Base-by-base conservation (phyloP, 108 stramenopile species). In the Discostella stelligeroides region DNA sequence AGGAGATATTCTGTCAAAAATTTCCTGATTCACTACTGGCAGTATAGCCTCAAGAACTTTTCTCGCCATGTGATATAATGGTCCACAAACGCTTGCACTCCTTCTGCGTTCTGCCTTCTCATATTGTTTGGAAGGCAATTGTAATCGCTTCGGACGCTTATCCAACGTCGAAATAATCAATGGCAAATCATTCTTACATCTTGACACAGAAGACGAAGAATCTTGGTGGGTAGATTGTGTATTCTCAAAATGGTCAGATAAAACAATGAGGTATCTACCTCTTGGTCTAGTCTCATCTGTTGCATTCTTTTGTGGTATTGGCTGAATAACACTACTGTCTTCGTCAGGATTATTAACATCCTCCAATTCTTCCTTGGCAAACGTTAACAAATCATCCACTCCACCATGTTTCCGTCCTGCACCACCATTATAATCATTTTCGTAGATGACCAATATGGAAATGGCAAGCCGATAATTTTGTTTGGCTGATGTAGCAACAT, bases 391-490 rank as follows among this genome's bases (percentile, higher is more conserved):
- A 53, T 79, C 84, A 42, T 88, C 77, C 8, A 93, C 85, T 18
- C 83, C 84, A 27, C 90, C 90, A 68, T 94, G 90, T 34, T 76
- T 62, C 28, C 76, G 25, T 15, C 90, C 93, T 46, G 86, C 84
- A 12, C 93, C 93, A 47, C 89, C 90, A 48, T 50, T 62, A 59
- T 94, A 94, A 21, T 25, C 27, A 50, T 76, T 71, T 70, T 94
- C 93, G 47, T 85, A 88, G 39, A 94, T 70, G 34, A 94, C 79
- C 62, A 92, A 48, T 4, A 92, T 62, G 4, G 79, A 72, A 0
- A 92, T 28, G 15, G 83, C 66, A 18, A 76, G 60, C n/a, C 24
- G 18, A 42, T 41, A 20, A 70, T 59, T 40, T 48, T 25, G 51
- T 34, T 23, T 9, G 28, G 42, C 21, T 6, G 27, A 4, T 39